Evolutionary conservation across 1,284 basidiomycete species (phyloP).

Genomic region (Heterobasidion parviporum): DNA sequence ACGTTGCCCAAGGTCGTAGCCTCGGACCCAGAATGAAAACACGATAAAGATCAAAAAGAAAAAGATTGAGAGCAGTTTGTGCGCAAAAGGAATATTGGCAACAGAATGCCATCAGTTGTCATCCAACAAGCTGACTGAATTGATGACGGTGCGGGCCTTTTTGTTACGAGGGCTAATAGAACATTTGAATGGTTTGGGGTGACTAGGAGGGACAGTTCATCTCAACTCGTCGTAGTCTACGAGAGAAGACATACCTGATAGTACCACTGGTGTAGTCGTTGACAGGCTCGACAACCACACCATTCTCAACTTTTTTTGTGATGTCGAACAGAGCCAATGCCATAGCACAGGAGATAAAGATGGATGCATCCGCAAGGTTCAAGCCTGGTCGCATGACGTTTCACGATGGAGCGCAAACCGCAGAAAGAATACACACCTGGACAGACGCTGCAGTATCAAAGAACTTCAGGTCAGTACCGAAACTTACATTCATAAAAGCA

Average conservation of each 20-base stretch:
- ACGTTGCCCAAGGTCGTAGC: too few species aligned
- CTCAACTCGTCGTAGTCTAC: neutral
- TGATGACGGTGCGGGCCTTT: neutral
- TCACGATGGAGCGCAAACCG: neutral
- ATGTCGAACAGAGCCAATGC: conserved; percentile 14
- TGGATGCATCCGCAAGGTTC: conserved; percentile 9
- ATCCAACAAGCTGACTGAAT: neutral
- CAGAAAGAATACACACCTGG: neutral
- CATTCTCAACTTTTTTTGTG: conserved; percentile 1
- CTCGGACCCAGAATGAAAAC: too few species aligned
- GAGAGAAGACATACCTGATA: neutral
- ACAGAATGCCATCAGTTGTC: neutral
- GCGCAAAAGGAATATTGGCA: too few species aligned
- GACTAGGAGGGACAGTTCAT: neutral
- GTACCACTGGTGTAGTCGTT: neutral
- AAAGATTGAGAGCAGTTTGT: too few species aligned
- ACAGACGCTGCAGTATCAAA: neutral
- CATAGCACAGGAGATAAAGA: conserved; percentile 16
- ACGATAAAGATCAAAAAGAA: too few species aligned
- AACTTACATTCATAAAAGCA: neutral
- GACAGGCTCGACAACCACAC: neutral
- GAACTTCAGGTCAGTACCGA: neutral
- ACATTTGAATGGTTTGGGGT: conserved; percentile 1
- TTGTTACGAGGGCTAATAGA: neutral
- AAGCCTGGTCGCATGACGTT: neutral